These are phyloP conservation scores for Xerocomus nothofagi DNA, from an alignment of 1,284 basidiomycete genomes.

Conservation along the genomic window DNA sequence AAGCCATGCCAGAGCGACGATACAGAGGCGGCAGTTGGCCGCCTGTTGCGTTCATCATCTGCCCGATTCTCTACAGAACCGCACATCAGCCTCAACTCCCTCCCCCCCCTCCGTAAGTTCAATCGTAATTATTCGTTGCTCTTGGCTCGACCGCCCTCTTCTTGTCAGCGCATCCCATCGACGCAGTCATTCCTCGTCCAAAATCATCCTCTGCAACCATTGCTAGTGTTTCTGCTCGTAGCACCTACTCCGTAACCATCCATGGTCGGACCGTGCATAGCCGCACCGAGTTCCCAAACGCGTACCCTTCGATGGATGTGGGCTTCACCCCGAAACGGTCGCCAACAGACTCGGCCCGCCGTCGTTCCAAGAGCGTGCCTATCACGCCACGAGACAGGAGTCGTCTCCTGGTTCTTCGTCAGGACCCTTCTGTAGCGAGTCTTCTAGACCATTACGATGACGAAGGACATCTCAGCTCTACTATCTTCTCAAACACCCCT, in stretches of 20 bases:
- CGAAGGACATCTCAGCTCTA: conserved; percentile 57
- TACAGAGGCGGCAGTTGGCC: conserved; percentile 59
- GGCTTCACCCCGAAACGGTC: conserved; percentile 28
- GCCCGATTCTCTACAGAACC: conserved; percentile 57
- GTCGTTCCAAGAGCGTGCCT: conserved; percentile 34
- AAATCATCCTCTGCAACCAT: conserved; percentile 48
- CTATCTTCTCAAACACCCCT: conserved; percentile 64
- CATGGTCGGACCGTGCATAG: conserved; percentile 60
- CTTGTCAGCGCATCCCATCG: conserved; percentile 62
- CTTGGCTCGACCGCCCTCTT: neutral
- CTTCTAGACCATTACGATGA: conserved; percentile 71
- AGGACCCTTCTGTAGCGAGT: conserved; percentile 74
- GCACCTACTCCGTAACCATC: conserved; percentile 69
- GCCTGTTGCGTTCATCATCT: conserved; percentile 70
- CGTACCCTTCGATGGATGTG: conserved; percentile 45
- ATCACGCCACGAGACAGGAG: conserved; percentile 49
- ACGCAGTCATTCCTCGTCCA: conserved; percentile 51
- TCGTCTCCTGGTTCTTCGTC: conserved; percentile 59
- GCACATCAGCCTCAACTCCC: conserved; percentile 52
- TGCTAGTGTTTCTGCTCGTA: conserved; percentile 51
- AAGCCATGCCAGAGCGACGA: conserved; percentile 37
- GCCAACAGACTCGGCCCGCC: conserved; percentile 28
- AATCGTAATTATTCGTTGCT: neutral
- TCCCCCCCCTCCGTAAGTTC: conserved; percentile 69
- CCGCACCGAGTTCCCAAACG: conserved; percentile 62